Percentiles rank a stretch among this genome's conserved stretches.
These are phyloP conservation scores for Globisporangium barbulae DNA, from an alignment of 352 stramenopile species.

Conservation along the genomic window DNA sequence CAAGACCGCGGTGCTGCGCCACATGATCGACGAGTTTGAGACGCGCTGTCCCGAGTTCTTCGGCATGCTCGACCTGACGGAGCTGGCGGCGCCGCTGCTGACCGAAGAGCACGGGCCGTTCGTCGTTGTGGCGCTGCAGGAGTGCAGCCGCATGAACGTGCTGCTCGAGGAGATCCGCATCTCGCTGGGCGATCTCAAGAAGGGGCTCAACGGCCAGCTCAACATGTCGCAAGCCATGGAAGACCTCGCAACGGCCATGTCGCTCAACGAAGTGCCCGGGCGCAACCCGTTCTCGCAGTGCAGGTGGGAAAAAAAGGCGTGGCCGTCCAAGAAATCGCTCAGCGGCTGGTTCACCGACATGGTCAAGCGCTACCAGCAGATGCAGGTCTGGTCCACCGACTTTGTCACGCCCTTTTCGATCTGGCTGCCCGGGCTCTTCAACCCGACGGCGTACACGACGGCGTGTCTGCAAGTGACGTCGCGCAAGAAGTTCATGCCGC, in stretches of 20 bases:
- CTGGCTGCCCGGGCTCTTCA: slow-evolving; percentile 95
- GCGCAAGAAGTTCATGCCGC: slow-evolving; percentile 86
- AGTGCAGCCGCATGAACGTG: slow-evolving; percentile 94
- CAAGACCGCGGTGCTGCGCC: slow-evolving; percentile 72
- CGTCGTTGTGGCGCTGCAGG: slow-evolving; percentile 93
- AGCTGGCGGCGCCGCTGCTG: slow-evolving; percentile 86
- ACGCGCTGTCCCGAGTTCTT: slow-evolving; percentile 90
- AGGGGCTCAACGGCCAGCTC: slow-evolving; percentile 93
- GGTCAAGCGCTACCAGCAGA: slow-evolving; percentile 89
- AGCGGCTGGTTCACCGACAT: slow-evolving; percentile 92
- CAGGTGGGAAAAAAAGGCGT: slow-evolving; percentile 95
- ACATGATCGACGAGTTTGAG: slow-evolving; percentile 91
- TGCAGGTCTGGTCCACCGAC: slow-evolving; percentile 86
- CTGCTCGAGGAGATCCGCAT: slow-evolving; percentile 90
- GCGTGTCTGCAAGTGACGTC: slow-evolving; percentile 95
- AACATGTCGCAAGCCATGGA: slow-evolving; percentile 96
- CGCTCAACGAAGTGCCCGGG: slow-evolving; percentile 92
- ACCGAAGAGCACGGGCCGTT: slow-evolving; percentile 89
- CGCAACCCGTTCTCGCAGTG: slow-evolving; percentile 95
- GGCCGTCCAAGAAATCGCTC: slow-evolving; percentile 93
- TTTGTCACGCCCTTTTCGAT: slow-evolving; percentile 93
- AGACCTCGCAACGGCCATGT: slow-evolving; percentile 89
- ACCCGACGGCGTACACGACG: slow-evolving; percentile 94
- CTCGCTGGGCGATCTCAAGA: slow-evolving; percentile 93
- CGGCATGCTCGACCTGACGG: slow-evolving; percentile 90